A percentile compares a stretch with the other conserved stretches of the same genome.
phyloP scores from a whole-genome alignment of 2,329 filamentous ascomycete species.

The Cladosporium halotolerans region DNA sequence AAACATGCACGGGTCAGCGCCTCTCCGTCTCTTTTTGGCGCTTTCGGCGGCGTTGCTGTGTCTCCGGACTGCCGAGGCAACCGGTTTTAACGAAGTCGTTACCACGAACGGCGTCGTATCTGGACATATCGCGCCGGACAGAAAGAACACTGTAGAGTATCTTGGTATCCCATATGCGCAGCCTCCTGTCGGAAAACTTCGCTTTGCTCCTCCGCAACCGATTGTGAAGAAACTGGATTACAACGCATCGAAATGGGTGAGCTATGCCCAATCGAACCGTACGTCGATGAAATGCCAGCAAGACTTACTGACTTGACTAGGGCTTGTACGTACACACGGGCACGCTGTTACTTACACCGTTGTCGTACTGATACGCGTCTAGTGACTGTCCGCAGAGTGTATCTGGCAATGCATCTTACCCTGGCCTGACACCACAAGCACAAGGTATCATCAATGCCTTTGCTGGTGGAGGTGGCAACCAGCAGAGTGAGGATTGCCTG shows the following conservation, averaged over 20 bases:
- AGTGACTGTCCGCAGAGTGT: conserved; percentile 8
- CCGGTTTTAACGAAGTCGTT: not conserved
- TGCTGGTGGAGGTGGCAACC: not conserved
- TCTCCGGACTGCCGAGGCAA: no score
- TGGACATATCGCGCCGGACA: conserved; percentile 1
- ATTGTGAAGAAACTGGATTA: not conserved
- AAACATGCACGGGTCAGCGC: no score
- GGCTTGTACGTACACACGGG: conserved; percentile 1
- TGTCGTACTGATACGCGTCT: not conserved
- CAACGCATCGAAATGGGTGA: conserved; percentile 4
- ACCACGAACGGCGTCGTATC: conserved; percentile 6
- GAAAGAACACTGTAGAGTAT: conserved; percentile 4
- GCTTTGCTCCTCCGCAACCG: conserved; percentile 5
- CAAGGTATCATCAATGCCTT: conserved; percentile 8
- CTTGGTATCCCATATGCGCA: conserved; percentile 13
- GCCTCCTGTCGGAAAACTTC: conserved; percentile 8
- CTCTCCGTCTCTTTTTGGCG: no score
- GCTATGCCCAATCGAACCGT: no score
- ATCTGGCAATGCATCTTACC: not conserved
- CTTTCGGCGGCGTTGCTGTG: no score
- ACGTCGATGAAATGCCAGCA: not conserved
- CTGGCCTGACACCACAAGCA: conserved; percentile 8
- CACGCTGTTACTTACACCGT: not conserved
- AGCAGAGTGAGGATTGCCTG: conserved; percentile 30
- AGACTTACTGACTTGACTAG: not conserved